These are phyloP conservation scores for Insectozyma bohioensis DNA, from an alignment of 1,139 yeast genomes.

Conservation along the genomic window DNA sequence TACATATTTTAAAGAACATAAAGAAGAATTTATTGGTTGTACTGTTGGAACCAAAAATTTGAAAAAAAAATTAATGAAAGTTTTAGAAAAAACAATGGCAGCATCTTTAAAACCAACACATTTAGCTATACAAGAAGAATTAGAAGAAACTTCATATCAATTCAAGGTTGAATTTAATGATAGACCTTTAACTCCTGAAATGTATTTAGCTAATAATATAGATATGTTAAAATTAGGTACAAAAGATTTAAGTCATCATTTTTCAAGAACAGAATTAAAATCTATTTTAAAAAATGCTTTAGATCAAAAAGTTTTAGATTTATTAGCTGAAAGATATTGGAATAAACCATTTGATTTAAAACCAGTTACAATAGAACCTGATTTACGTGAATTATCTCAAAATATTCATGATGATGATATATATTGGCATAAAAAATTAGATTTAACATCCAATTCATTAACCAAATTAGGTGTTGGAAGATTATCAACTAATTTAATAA, in stretches of 20 bases:
- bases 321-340: slow-evolving; percentile 92
- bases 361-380: slow-evolving; percentile 38
- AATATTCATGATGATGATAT: slow-evolving; percentile 62
- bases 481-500: slow-evolving; percentile 76
- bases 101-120: slow-evolving; percentile 86
- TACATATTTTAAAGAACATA: slow-evolving; percentile 57
- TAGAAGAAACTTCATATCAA: slow-evolving; percentile 89
- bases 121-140: slow-evolving; percentile 79
- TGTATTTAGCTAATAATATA: slow-evolving; percentile 87
- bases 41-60: slow-evolving; percentile 75
- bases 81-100: slow-evolving; percentile 90
- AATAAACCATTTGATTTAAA: slow-evolving; percentile 52
- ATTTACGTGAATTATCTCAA: slow-evolving; percentile 52
- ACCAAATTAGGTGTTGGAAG: slow-evolving; percentile 95
- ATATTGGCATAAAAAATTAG: slow-evolving; percentile 88
- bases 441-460: slow-evolving; percentile 75
- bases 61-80: slow-evolving; percentile 78
- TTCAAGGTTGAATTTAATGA: slow-evolving; percentile 97
- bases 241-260: slow-evolving; percentile 79
- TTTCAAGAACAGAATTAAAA: slow-evolving; percentile 80
- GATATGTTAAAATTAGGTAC: slow-evolving; percentile 85
- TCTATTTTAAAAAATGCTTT: slow-evolving; percentile 78
- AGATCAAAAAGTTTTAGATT: slow-evolving; percentile 84
- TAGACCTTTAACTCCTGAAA: slow-evolving; percentile 87
- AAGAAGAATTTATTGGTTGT: slow-evolving; percentile 60